Evolutionary conservation across 352 stramenopile species (phyloP).

Genomic region (Phytophthora kernoviae): DNA sequence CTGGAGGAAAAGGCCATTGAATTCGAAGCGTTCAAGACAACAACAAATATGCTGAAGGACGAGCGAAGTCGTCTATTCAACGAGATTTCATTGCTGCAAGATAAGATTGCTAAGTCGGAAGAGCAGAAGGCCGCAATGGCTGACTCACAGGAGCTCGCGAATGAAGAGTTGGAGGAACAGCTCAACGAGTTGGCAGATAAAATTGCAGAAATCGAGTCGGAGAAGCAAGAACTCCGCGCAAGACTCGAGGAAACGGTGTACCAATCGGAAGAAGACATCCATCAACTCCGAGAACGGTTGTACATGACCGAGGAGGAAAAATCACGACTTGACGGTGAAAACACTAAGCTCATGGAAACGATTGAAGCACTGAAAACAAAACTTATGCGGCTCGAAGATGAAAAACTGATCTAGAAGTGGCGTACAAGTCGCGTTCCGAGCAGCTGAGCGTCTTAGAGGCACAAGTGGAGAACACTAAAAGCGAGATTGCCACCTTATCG

Average conservation of each 20-base stretch:
- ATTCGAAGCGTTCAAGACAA: conserved; percentile 63
- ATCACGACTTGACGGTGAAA: conserved; percentile 36
- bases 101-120: conserved; percentile 48
- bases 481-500: conserved; percentile 31
- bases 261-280: conserved; percentile 54
- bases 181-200: conserved; percentile 61
- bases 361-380: conserved; percentile 43
- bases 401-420: conserved; percentile 44
- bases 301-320: conserved; percentile 59
- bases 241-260: conserved; percentile 42
- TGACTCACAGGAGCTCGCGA: conserved; percentile 49
- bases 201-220: conserved; percentile 59
- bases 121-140: conserved; percentile 50
- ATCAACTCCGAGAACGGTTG: conserved; percentile 48
- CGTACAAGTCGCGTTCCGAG: conserved; percentile 25
- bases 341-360: conserved; percentile 39
- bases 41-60: conserved; percentile 65
- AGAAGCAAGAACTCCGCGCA: conserved; percentile 52
- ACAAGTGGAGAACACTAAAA: conserved; percentile 18
- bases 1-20: conserved; percentile 73
- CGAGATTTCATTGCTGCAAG: conserved; percentile 60
- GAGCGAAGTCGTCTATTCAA: conserved; percentile 57
- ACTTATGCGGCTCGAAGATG: conserved; percentile 34
- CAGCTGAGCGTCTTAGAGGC: conserved; percentile 31
- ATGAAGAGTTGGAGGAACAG: conserved; percentile 62